phyloP scores from a whole-genome alignment of 2,329 filamentous ascomycete species.

The Penicillium sp. region DNA sequence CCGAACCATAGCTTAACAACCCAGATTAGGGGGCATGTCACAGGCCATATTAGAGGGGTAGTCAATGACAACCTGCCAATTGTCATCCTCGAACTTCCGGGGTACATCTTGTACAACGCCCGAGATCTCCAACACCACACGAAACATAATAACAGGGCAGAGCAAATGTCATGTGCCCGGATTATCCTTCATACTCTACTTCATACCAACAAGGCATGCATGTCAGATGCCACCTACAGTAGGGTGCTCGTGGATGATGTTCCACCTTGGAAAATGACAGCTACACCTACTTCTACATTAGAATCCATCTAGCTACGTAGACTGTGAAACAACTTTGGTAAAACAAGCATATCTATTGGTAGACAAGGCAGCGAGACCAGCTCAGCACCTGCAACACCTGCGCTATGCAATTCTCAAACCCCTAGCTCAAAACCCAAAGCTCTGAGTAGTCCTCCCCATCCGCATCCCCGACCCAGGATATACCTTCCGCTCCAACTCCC shows the following conservation, averaged over 20 bases:
- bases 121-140: neutral
- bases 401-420: neutral
- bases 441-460: conserved; percentile 6
- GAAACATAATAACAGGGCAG: neutral
- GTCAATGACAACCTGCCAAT: neutral
- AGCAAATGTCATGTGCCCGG: neutral
- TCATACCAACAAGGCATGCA: neutral
- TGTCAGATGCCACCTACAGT: neutral
- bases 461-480: conserved; percentile 2
- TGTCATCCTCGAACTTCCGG: neutral
- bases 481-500: conserved; percentile 11
- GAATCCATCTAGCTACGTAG: too few species aligned
- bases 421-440: conserved; percentile 4
- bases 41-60: neutral
- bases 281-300: neutral
- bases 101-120: neutral
- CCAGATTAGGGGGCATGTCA: neutral
- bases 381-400: neutral
- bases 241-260: neutral
- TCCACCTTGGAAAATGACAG: too few species aligned
- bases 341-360: neutral
- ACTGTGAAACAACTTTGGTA: too few species aligned
- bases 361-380: neutral
- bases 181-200: too few species aligned
- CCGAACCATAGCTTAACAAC: neutral